Percentiles rank a stretch among this genome's conserved stretches.
Conservation (phyloP, 768 basidiomycete species). For the Rhodotorula diobovata region DNA sequence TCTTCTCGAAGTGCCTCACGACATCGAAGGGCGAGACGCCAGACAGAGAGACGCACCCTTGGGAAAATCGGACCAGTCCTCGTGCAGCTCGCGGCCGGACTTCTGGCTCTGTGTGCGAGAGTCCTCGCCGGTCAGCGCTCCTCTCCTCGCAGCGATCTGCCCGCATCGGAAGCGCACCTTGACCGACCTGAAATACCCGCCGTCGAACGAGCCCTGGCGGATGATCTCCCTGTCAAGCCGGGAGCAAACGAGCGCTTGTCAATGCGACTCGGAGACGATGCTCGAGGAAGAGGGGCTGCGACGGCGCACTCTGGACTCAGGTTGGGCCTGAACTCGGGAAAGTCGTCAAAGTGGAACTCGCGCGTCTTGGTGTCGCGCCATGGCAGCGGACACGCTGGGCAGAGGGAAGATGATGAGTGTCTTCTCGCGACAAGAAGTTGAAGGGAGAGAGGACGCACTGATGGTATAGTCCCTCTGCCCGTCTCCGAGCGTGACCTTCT, state of each 20-base stretch:
- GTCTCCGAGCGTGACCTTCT: conserved; percentile 12
- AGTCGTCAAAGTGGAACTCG: conserved; percentile 22
- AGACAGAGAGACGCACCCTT: background rate
- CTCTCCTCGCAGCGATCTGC: no score
- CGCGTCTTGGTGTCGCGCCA: background rate
- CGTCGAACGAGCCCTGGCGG: conserved; percentile 19
- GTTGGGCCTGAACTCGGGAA: conserved; percentile 20
- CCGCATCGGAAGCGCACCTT: background rate
- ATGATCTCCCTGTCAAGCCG: conserved; percentile 12
- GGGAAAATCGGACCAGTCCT: conserved; percentile 29
- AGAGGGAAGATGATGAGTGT: background rate
- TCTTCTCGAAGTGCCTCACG: background rate
- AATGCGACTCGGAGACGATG: no score
- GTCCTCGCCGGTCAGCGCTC: background rate
- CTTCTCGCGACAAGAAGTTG: background rate
- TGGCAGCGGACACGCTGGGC: conserved; percentile 15
- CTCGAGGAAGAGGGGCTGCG: no score
- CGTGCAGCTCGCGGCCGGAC: conserved; percentile 18
- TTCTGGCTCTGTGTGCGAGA: conserved; percentile 1
- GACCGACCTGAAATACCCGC: conserved; percentile 25
- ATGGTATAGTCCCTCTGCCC: conserved; percentile 21
- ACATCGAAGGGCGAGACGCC: no score
- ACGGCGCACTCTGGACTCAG: conserved; percentile 10
- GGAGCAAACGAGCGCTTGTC: no score
- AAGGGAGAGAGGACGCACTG: background rate